phyloP scores from a whole-genome alignment of 2,329 filamentous ascomycete species.

The Neophaeococcomyces aloes region DNA sequence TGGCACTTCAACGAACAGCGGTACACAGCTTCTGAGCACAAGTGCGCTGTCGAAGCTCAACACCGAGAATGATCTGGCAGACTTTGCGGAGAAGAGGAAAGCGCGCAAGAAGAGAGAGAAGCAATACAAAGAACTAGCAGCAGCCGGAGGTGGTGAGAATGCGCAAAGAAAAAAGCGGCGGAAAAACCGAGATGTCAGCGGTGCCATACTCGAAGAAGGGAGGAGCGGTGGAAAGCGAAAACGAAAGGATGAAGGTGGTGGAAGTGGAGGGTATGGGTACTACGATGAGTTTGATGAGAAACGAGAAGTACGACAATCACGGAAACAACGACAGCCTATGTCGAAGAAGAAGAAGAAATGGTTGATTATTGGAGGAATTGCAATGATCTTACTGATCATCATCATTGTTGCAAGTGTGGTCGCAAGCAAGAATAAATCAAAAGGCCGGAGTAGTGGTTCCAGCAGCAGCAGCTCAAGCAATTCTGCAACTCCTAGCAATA shows the following conservation, averaged over 20 bases:
- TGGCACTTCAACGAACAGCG: conserved; percentile 34
- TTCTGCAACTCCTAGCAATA: conserved; percentile 36
- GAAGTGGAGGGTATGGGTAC: conserved; percentile 28
- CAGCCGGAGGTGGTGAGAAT: conserved; percentile 15
- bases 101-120: conserved; percentile 29
- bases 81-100: conserved; percentile 35
- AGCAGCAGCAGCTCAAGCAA: conserved; percentile 15
- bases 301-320: conserved; percentile 14
- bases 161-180: conserved; percentile 26
- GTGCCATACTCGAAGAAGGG: conserved; percentile 59
- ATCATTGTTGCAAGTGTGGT: conserved; percentile 59
- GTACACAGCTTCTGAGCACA: conserved; percentile 34
- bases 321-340: conserved; percentile 24
- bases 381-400: conserved; percentile 49
- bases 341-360: conserved; percentile 32
- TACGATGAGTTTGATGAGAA: conserved; percentile 34
- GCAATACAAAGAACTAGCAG: conserved; percentile 23
- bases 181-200: conserved; percentile 57
- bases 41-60: conserved; percentile 58
- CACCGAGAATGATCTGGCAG: conserved; percentile 48
- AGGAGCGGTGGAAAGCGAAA: conserved; percentile 39
- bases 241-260: conserved; percentile 30
- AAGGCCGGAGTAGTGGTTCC: conserved; percentile 19
- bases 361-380: conserved; percentile 45
- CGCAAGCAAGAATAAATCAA: conserved; percentile 47